Percentiles rank a stretch among this genome's conserved stretches.
Conservation (phyloP, 208 protist species). For the Crithidia bombi region DNA sequence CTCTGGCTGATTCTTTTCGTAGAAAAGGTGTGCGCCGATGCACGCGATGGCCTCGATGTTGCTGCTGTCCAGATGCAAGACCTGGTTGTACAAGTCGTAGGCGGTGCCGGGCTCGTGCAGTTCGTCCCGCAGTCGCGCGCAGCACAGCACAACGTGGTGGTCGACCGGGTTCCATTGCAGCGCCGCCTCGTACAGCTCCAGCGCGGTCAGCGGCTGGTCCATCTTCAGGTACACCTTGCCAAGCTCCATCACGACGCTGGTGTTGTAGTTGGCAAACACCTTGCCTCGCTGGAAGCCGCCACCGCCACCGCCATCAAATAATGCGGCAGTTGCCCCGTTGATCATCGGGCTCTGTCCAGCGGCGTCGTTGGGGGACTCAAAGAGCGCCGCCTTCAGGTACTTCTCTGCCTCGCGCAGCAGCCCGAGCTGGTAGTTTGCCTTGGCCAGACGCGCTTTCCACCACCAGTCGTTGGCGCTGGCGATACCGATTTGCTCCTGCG, state of each 20-base stretch:
- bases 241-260: slow-evolving; percentile 88
- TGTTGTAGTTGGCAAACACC: slow-evolving; percentile 78
- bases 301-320: too few relatives aligned
- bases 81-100: slow-evolving; percentile 81
- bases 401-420: slow-evolving; percentile 95
- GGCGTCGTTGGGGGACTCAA: slow-evolving; percentile 26
- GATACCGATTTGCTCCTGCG: slow-evolving; percentile 52
- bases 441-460: slow-evolving; percentile 95
- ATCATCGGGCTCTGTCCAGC: background rate
- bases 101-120: slow-evolving; percentile 87
- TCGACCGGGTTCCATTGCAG: slow-evolving; percentile 88
- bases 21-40: slow-evolving; percentile 94
- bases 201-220: slow-evolving; percentile 93
- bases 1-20: slow-evolving; percentile 94
- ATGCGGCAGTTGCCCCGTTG: too few relatives aligned
- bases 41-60: slow-evolving; percentile 96
- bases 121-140: slow-evolving; percentile 91
- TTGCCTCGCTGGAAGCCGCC: slow-evolving; percentile 12
- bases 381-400: slow-evolving; percentile 86
- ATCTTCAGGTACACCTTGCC: slow-evolving; percentile 94
- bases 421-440: slow-evolving; percentile 94
- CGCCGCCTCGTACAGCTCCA: slow-evolving; percentile 87
- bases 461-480: slow-evolving; percentile 91
- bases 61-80: slow-evolving; percentile 86
- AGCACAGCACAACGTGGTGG: slow-evolving; percentile 83